Percentiles rank a stretch among this genome's conserved stretches.
phyloP scores from a whole-genome alignment of 805 yeast species.

The Saccharomycopsis oosterbeekiorum region DNA sequence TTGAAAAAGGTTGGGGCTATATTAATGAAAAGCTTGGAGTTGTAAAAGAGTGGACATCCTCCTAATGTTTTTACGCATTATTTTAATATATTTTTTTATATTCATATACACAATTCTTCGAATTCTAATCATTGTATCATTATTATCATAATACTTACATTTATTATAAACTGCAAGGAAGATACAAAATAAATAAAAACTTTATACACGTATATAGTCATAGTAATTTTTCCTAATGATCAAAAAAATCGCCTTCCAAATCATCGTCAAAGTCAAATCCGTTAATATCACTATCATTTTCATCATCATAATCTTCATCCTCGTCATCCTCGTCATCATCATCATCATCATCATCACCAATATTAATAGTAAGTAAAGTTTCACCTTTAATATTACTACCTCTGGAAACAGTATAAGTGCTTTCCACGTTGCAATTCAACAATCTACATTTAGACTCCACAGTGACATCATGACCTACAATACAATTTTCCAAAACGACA shows the following conservation, averaged over 20 bases:
- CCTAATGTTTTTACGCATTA: neutral
- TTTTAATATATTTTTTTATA: neutral
- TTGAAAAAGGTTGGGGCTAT: constrained; percentile 69
- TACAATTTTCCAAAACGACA: constrained; percentile 67
- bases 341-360: constrained; percentile 15
- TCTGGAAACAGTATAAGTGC: constrained; percentile 55
- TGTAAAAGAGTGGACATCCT: neutral
- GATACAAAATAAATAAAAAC: neutral
- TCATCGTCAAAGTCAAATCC: constrained; percentile 24
- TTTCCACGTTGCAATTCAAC: constrained; percentile 79
- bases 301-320: constrained; percentile 18
- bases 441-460: constrained; percentile 57
- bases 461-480: constrained; percentile 62
- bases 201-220: neutral
- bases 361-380: constrained; percentile 33
- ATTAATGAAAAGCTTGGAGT: constrained; percentile 39
- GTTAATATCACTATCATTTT: constrained; percentile 21
- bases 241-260: constrained; percentile 16
- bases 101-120: neutral
- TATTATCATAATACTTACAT: neutral
- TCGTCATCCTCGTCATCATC: constrained; percentile 21
- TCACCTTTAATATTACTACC: constrained; percentile 49
- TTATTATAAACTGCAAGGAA: neutral
- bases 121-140: neutral
- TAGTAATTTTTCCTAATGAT: neutral